These are phyloP conservation scores for Yamagishiella unicocca DNA, from an alignment of 139 green algal species.

Conservation along the genomic window DNA sequence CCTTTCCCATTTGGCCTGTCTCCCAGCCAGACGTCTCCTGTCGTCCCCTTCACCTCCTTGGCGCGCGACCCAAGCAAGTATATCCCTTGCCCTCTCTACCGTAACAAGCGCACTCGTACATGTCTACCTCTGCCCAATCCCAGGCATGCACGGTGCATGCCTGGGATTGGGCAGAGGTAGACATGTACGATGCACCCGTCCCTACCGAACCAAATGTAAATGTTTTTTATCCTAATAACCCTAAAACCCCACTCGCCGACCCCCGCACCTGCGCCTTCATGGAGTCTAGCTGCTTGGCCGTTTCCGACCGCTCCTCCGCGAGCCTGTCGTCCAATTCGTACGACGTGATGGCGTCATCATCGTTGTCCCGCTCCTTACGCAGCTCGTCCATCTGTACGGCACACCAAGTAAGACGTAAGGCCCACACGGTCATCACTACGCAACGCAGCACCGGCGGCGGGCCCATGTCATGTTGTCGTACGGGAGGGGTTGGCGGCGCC, in stretches of 20 bases:
- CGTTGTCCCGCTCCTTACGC: neutral
- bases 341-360: neutral
- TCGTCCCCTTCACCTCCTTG: neutral
- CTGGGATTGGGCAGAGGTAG: too few relatives aligned
- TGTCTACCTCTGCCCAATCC: too few relatives aligned
- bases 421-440: neutral
- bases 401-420: neutral
- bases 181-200: too few relatives aligned
- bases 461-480: too few relatives aligned
- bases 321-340: slow-evolving; percentile 27
- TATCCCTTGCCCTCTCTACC: neutral
- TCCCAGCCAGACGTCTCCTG: neutral
- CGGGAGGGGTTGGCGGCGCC: too few relatives aligned
- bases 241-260: too few relatives aligned
- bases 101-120: neutral
- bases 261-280: slow-evolving; percentile 30
- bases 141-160: too few relatives aligned
- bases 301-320: slow-evolving; percentile 1
- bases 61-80: neutral
- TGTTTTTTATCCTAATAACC: too few relatives aligned
- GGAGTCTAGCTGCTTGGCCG: slow-evolving; percentile 20
- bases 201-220: too few relatives aligned
- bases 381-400: slow-evolving; percentile 18
- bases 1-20: neutral
- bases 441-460: neutral